Base-by-base conservation (phyloP, 2,329 filamentous ascomycete species). In the Alternaria ethzedia region DNA sequence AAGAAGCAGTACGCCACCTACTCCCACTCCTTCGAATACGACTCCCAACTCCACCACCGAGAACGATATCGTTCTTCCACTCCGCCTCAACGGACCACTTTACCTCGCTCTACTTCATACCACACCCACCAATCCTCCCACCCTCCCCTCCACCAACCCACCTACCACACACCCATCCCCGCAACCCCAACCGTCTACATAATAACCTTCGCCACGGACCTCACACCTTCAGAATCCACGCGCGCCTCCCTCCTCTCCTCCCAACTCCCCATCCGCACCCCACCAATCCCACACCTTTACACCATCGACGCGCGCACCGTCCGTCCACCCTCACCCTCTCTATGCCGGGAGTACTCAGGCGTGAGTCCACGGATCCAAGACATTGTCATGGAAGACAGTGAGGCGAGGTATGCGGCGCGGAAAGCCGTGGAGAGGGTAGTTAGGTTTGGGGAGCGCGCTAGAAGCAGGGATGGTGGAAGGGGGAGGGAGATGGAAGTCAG, bases 311-410 rank as follows among this genome's bases (percentile, higher is more conserved):
- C 69, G 5, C 56, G 59, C 10, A 23, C 15, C 28, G 62, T 75
- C 21, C 59, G 25, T 0, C 68, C 69, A 0, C 74, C 75, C 2
- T 60, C 69, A 0, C 12, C 30, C 0, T 11, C 45, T 6, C 52
- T 76, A 0, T 76, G 74, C 30, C 55, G 30, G 0, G 20, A 45
- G 2, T 77, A 74, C 58, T 75, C 73, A 0, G 75, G 75, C 55
- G 59, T 76, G 21, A 57, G 68, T 6, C 55, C 56, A 0, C 11
- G 69, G 6, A 59, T 76, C 25, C 75, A 78, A 17, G 62, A 73
- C 1, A 36, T 60, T 8, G 69, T 78, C 1, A 66, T 76, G 62
- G 50, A 36, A 5, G 72, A 75, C 26, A 7, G 20, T 0, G 43
- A 58, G 2, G 75, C 73, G n/a, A 43, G 61, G 17, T 41, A 49